Base-by-base conservation (phyloP, 2,329 filamentous ascomycete genomes). In the Aspergillus calidoustus region DNA sequence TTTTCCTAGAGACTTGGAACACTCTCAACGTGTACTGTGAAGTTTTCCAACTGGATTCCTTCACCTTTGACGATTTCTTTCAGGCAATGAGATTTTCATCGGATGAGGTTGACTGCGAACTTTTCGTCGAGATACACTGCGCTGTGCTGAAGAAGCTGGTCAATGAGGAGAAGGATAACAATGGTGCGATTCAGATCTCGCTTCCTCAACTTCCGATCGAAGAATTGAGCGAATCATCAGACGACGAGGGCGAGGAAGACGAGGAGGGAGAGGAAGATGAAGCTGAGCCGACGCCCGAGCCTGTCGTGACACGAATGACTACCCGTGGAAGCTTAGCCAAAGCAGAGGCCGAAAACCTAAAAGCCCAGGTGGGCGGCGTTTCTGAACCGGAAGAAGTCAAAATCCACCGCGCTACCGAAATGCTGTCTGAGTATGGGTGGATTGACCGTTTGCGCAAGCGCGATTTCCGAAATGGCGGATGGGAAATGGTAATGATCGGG, bases 11-110 rank as follows among this genome's bases (percentile, higher is more conserved):
- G 77, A 92, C 91, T 0, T 99, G 95, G 95, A 93, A 97, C 70
- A 97, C 93, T 0, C 83, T 99, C 38, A 99, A 97, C 71, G 94
- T 99, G n/a, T 97, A 97, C 74, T 96, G 93, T 72, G 92, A 97
- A 71, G 90, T 97, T 19, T 96, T 96, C 73, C 87, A 92, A 71
- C 84, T 99, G 28, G 95, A 99, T 76, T 98, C 94, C 0, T 99
- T 99, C 73, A 98, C 94, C 0, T 96, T 98, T 71, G 95, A 99
- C 74, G 95, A 99, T 75, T 98, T 93, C 71, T 84, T 97, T 4
- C 91, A 98, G 74, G 90, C 93, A 0, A 88, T 99, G 83, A 85
- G 89, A 53, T 89, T 93, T 61, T 86, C 90, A 0, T 92, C 88
- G 0, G 86, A 89, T 38, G 87, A 92, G 23, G 81, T 87, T 0